Percentiles rank a stretch among this genome's conserved stretches.
These are phyloP conservation scores for Citrus cavaleriei DNA, from an alignment of 345 rosid species.

Conservation along the genomic window DNA sequence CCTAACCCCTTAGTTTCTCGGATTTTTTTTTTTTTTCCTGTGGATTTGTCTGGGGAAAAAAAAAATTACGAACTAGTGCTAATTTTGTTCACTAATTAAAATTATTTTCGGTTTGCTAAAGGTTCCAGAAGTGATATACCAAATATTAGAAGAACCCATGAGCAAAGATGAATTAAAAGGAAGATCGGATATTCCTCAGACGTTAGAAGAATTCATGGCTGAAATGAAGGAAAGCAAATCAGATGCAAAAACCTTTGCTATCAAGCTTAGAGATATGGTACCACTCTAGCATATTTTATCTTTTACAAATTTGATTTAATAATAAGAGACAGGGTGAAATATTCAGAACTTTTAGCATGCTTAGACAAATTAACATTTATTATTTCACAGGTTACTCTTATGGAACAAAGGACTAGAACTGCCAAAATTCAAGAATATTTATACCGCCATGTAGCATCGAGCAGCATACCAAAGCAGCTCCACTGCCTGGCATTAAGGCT, in stretches of 20 bases:
- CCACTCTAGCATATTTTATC: not conserved
- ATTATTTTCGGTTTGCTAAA: slow-evolving; percentile 18
- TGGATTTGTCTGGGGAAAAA: not conserved
- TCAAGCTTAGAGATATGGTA: slow-evolving; percentile 92
- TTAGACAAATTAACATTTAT: not conserved
- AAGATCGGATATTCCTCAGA: slow-evolving; percentile 73
- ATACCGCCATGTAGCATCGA: slow-evolving; percentile 89
- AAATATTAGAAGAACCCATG: slow-evolving; percentile 59
- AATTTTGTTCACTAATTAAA: not conserved
- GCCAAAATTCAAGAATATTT: slow-evolving; percentile 92
- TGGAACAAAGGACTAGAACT: slow-evolving; percentile 87
- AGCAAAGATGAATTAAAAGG: slow-evolving; percentile 62
- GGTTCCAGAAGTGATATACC: slow-evolving; percentile 88
- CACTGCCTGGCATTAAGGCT: slow-evolving; percentile 79
- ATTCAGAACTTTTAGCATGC: not conserved
- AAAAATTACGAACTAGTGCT: not conserved
- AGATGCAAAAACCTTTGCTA: slow-evolving; percentile 81
- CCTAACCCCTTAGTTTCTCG: slow-evolving; percentile 5
- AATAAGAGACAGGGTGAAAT: not conserved
- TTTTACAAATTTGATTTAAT: not conserved
- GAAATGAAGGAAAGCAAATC: slow-evolving; percentile 51
- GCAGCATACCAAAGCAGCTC: slow-evolving; percentile 94
- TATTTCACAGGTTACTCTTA: slow-evolving; percentile 46
- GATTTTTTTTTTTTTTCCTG: not conserved
- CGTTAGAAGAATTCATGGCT: slow-evolving; percentile 72